Base-by-base conservation (phyloP, 306 rosid species). In the Vigna unguiculata region DNA sequence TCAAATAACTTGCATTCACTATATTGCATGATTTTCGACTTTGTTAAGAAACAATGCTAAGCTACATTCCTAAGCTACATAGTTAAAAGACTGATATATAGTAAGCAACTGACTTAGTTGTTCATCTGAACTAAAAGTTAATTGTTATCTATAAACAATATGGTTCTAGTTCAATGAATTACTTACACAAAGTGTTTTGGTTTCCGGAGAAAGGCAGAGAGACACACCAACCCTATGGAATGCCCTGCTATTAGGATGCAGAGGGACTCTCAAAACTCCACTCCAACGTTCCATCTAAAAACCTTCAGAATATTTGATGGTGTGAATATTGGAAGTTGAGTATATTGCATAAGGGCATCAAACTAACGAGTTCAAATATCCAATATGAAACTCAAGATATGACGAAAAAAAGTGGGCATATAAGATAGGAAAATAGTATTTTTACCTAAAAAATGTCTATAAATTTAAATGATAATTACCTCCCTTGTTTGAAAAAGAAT, bases 181-280 rank as follows among this genome's bases (percentile, higher is more conserved):
- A 80, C 93, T 88, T 83, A 91, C 96, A 2, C 57, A 34, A 3
- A 83, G 80, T 19, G 86, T 82, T 80, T 72, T 62, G 45, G 91
- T 82, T 78, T 84, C 72, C 16, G 88, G 71, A 61, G 93, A 90
- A 80, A 91, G 75, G 83, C 95, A 87, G 55, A 93, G 87, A 59
- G 97, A 95, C 28, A 92, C 97, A 51, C 92, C 97, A 79, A 92
- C 89, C 75, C 88, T 84, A 71, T 88, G 81, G 77, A 59, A 84
- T 38, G 72, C 41, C 60, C 41, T 70, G 64, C 86, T 60, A 12
- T 82, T 82, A 38, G 83, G 69, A 78, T 69, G 66, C 61, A 94
- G 36, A 16, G 90, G 95, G 25, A 94, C 91, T 80, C 86, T 91
- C 72, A 94, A 84, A 83, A 94, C 71, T 74, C 96, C 93, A 84